A percentile compares a stretch with the other conserved stretches of the same genome.
phyloP scores from a whole-genome alignment of 73 alveolate species.

The Paramecium pentaurelia region DNA sequence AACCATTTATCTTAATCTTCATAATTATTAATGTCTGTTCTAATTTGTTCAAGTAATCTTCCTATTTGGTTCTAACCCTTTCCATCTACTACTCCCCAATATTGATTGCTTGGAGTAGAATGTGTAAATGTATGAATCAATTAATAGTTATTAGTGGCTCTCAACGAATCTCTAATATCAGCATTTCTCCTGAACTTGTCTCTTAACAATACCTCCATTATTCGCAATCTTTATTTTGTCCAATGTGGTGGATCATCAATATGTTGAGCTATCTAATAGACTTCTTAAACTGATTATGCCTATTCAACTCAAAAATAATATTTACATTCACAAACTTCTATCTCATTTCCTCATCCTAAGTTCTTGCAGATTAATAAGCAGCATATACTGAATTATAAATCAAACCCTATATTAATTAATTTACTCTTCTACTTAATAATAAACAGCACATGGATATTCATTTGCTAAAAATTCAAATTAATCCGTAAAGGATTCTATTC shows the following conservation, averaged over 20 bases:
- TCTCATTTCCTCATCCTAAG: constrained; percentile 48
- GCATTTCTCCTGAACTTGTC: constrained; percentile 78
- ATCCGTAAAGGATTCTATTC: constrained; percentile 68
- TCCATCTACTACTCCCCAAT: constrained; percentile 76
- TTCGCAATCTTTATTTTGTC: constrained; percentile 59
- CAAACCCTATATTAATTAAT: constrained; percentile 48
- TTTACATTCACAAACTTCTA: background rate
- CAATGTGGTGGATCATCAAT: constrained; percentile 74
- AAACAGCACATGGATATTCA: constrained; percentile 67
- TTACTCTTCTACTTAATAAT: constrained; percentile 54
- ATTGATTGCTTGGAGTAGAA: constrained; percentile 64
- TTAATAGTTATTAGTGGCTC: constrained; percentile 61
- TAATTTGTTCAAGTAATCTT: constrained; percentile 66
- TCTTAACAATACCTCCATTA: constrained; percentile 73
- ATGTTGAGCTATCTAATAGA: constrained; percentile 65
- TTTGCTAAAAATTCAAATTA: constrained; percentile 66
- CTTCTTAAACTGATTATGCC: constrained; percentile 69
- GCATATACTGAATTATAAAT: constrained; percentile 40
- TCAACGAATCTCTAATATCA: constrained; percentile 71
- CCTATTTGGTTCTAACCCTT: constrained; percentile 80
- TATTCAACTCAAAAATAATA: constrained; percentile 20
- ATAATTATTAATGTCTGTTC: constrained; percentile 63
- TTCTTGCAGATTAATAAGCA: constrained; percentile 69
- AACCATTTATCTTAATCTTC: constrained; percentile 74
- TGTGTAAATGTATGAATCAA: constrained; percentile 52